Percentiles rank a stretch among this genome's conserved stretches.
These are phyloP conservation scores for Cryptococcus sp. DNA, from an alignment of 1,284 basidiomycete genomes.

Conservation along the genomic window DNA sequence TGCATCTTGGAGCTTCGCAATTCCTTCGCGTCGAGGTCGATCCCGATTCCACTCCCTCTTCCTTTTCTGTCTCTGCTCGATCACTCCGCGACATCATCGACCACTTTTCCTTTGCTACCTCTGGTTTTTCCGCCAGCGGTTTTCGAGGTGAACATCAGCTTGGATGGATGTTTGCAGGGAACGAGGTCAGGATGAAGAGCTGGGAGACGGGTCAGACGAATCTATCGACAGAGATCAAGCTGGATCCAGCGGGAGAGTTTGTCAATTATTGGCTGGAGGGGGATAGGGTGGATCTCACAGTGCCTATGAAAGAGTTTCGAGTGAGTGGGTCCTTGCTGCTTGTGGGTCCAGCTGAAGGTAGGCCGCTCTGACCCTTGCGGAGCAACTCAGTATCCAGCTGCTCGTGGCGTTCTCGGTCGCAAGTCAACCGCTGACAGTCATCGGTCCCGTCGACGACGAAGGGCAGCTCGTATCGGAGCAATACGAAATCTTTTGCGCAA, in stretches of 20 bases:
- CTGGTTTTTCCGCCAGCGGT: background rate
- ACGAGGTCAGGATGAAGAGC: slow-evolving; percentile 40
- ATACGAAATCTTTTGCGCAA: slow-evolving; percentile 38
- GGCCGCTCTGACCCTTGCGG: slow-evolving; percentile 42
- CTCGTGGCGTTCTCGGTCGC: slow-evolving; percentile 39
- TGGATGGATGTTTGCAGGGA: slow-evolving; percentile 39
- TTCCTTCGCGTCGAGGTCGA: slow-evolving; percentile 42
- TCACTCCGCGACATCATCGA: slow-evolving; percentile 44
- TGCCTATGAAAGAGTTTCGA: slow-evolving; percentile 47
- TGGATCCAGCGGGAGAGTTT: slow-evolving; percentile 36
- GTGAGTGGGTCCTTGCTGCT: slow-evolving; percentile 24
- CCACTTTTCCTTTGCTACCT: slow-evolving; percentile 34
- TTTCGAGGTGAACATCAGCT: slow-evolving; percentile 33
- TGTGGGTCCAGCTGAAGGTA: slow-evolving; percentile 13
- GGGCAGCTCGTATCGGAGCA: slow-evolving; percentile 3
- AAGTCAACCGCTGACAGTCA: slow-evolving; percentile 41
- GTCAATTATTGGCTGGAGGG: slow-evolving; percentile 35
- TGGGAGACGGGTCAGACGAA: slow-evolving; percentile 31
- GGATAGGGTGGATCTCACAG: slow-evolving; percentile 30
- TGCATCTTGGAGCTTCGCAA: slow-evolving; percentile 38
- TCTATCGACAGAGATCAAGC: slow-evolving; percentile 41
- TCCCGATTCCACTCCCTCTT: slow-evolving; percentile 36
- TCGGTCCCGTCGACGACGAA: slow-evolving; percentile 10
- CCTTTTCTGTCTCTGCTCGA: slow-evolving; percentile 35
- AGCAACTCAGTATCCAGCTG: slow-evolving; percentile 38